A percentile compares a stretch with the other conserved stretches of the same genome.
These are phyloP conservation scores for Malassezia vespertilionis DNA, from an alignment of 1,284 basidiomycete genomes.

Conservation along the genomic window DNA sequence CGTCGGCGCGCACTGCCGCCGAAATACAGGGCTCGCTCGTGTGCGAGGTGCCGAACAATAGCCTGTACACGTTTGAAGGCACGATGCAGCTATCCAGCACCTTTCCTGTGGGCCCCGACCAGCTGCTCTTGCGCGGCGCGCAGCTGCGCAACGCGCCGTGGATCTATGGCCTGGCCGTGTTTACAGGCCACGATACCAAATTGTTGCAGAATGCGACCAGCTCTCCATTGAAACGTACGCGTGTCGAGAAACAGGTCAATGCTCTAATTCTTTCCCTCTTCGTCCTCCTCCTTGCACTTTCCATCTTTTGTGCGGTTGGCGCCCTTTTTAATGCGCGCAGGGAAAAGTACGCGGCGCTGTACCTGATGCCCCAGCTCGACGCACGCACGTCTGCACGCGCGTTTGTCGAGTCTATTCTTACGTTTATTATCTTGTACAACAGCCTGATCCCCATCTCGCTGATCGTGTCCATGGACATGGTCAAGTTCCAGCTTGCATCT, in stretches of 20 bases:
- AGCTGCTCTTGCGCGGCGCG: constrained; percentile 82
- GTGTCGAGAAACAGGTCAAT: constrained; percentile 92
- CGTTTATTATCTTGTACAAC: constrained; percentile 97
- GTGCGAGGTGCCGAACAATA: constrained; percentile 95
- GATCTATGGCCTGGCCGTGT: constrained; percentile 86
- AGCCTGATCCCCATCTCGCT: constrained; percentile 98
- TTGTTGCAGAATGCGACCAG: constrained; percentile 82
- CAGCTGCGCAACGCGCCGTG: constrained; percentile 93
- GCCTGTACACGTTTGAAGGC: constrained; percentile 85
- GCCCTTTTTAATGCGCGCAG: constrained; percentile 57
- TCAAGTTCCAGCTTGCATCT: constrained; percentile 93
- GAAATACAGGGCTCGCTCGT: constrained; percentile 69
- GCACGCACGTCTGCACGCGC: constrained; percentile 38
- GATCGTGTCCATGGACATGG: constrained; percentile 98
- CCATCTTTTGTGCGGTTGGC: constrained; percentile 82
- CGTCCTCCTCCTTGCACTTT: constrained; percentile 70
- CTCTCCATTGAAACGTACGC: constrained; percentile 89
- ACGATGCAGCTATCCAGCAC: constrained; percentile 54
- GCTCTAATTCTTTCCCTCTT: constrained; percentile 94
- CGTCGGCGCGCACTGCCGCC: constrained; percentile 64
- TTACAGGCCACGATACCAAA: constrained; percentile 97
- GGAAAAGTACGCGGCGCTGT: constrained; percentile 32
- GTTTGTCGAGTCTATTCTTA: constrained; percentile 68
- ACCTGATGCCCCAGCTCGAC: constrained; percentile 42
- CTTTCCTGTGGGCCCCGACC: constrained; percentile 84